Evolutionary conservation across 2,329 filamentous ascomycete species (phyloP), one percentile per base, ranked within the genome.

Genomic region (Tolypocladium inflatum): DNA sequence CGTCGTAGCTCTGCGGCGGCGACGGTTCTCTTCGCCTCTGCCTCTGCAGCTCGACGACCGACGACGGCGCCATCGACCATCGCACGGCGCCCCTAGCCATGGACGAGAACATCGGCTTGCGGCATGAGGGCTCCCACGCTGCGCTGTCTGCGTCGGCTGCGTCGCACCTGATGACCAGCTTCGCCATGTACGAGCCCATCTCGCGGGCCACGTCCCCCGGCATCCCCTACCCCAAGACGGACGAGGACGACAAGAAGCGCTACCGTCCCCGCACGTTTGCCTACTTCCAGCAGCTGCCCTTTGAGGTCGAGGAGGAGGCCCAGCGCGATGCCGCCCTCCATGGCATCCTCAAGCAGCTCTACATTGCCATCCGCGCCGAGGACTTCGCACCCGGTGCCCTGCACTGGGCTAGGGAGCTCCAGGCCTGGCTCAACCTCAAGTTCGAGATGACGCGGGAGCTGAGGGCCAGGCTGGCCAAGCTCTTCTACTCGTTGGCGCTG

Each of bases 331-430:
- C 80, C 55, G 91, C 92, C 61, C 78, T 99, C 53, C 81, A 88
- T 52, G 90, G 91, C 70, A 97, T 97, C 66, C 80, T 97, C 65
- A 94, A 92, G 71, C 90, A 96, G 68, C 86, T 99, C 37, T 97
- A 96, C 72, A 90, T 97, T 65, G 85, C 93, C 58, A 81, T 99
- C 62, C 88, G 91, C 70, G 88, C 94, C 4, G 91, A 96, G 63
- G 94, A 99, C 73, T 97, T 97, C 73, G 87, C 89, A 30, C 90
- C 93, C 0, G 94, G 94, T 39, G 94, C 93, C 35, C 80, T 96
- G 61, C 93, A 99, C 74, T 99, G 94, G 94, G 97, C 94, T 19
- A 86, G 93, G 64, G 94, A 99, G 81, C 86, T 99, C 54, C 86
- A 92, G 69, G 90, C 89, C 73, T 99, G 95, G 94, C 80, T 99